These are phyloP conservation scores for Trifolium subterraneum DNA, from an alignment of 306 rosid species.

Conservation along the genomic window DNA sequence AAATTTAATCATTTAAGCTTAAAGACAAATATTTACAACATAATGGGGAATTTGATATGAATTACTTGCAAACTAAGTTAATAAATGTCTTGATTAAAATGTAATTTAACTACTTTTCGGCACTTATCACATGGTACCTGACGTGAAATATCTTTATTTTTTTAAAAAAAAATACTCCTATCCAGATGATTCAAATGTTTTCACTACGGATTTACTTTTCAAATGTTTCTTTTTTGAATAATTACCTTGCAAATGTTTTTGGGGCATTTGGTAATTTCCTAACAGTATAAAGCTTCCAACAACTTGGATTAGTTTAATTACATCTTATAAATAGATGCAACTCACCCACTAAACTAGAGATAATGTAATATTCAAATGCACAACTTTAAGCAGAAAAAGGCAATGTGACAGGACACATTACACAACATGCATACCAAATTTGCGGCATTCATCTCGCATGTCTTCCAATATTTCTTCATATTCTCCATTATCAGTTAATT, in stretches of 20 bases:
- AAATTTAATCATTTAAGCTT: too few relatives aligned
- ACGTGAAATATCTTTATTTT: too few relatives aligned
- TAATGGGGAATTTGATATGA: too few relatives aligned
- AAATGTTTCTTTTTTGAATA: constrained; percentile 18
- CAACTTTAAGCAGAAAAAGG: constrained; percentile 15
- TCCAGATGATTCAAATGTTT: too few relatives aligned
- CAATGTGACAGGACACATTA: neutral
- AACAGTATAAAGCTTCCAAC: neutral
- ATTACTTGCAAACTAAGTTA: too few relatives aligned
- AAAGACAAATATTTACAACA: too few relatives aligned
- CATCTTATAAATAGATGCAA: constrained; percentile 4
- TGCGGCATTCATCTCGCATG: constrained; percentile 84
- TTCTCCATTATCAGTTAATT: constrained; percentile 60
- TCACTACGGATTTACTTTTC: constrained; percentile 28
- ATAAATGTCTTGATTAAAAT: too few relatives aligned
- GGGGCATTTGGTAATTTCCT: constrained; percentile 15
- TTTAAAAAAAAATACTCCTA: too few relatives aligned
- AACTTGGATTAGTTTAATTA: neutral
- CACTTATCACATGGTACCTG: too few relatives aligned
- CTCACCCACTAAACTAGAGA: constrained; percentile 9
- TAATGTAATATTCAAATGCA: constrained; percentile 3
- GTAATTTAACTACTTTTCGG: too few relatives aligned
- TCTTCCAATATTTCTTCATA: constrained; percentile 80
- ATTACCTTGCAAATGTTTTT: constrained; percentile 31
- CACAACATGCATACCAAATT: constrained; percentile 64